Evolutionary conservation across 805 yeast species (phyloP), one percentile per base, ranked within the genome.

Genomic region (Schwanniomyces sp.): DNA sequence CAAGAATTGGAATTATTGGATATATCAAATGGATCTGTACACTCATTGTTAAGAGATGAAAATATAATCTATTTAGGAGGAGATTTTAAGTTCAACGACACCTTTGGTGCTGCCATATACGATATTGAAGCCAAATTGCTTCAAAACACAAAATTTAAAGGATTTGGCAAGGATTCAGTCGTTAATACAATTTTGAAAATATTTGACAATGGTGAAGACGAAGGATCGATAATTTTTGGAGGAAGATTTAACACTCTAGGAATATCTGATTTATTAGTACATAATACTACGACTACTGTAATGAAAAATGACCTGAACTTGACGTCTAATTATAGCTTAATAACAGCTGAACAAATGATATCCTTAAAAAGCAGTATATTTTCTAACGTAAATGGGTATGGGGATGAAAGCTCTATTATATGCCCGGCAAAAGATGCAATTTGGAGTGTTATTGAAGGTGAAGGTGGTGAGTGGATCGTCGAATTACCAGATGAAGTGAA

Each of bases 51-150:
- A 43, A 84, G 64, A 1, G 74, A 71, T 40, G 62, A 67, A 29
- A 66, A 77, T 18, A 47, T 80, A 18, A 76, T 89, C 0, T 90
- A 88, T 58, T 77, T 88, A 42, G 99, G 97, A 8, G 99, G 99
- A 17, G 75, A 80, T 49, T 80, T 92, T 54, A 62, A 74, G 5
- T 83, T 73, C 61, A 72, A 79, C 47, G 63, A 69, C 40, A 72
- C 83, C 7, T 58, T 73, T 53, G 86, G 90, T 43, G 86, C 80
- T 0, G 84, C 87, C 8, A 66, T 82, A 4, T 92, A 88, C 75
- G 76, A 88, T 64, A 58, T 69, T 12, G 53, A 76, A 0, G 54
- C 76, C 3, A 55, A 72, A 17, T 28, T 64, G 2, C 65, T 88
- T 34, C 43, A 58, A 2, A 60, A 76, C 7, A 70, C 88, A 3